These are phyloP conservation scores for Aaosphaeria arxii DNA, from an alignment of 2,329 filamentous ascomycete species.

Conservation along the genomic window DNA sequence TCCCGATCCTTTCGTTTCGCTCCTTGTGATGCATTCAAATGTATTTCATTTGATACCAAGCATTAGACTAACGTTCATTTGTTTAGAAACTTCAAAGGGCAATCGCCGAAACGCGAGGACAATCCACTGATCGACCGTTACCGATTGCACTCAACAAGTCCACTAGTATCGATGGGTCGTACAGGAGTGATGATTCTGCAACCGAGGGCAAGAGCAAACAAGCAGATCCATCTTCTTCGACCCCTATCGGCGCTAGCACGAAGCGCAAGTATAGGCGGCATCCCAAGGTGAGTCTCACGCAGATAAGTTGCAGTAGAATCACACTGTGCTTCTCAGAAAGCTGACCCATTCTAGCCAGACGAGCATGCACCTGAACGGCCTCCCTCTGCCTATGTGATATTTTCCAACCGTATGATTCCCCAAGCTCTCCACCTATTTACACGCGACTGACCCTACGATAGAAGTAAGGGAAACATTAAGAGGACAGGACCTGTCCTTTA, in stretches of 20 bases:
- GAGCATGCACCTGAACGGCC: slow-evolving; percentile 77
- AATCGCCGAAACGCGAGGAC: slow-evolving; percentile 70
- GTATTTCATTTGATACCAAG: neutral
- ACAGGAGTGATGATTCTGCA: slow-evolving; percentile 53
- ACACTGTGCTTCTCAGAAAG: no score
- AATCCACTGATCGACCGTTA: slow-evolving; percentile 35
- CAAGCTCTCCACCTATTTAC: neutral
- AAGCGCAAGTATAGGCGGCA: slow-evolving; percentile 78
- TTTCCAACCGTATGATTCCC: slow-evolving; percentile 71
- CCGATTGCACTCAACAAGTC: slow-evolving; percentile 42
- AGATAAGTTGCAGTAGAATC: neutral
- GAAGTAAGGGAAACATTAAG: slow-evolving; percentile 76
- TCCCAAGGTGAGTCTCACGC: slow-evolving; percentile 59
- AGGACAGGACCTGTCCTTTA: slow-evolving; percentile 73
- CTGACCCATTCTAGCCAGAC: slow-evolving; percentile 56
- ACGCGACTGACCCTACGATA: slow-evolving; percentile 33
- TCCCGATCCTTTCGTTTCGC: neutral
- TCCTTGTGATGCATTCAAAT: neutral
- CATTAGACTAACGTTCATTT: neutral
- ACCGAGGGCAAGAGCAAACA: slow-evolving; percentile 47
- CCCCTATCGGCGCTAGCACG: slow-evolving; percentile 23
- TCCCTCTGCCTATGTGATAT: slow-evolving; percentile 80
- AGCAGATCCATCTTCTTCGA: slow-evolving; percentile 39
- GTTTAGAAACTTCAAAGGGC: slow-evolving; percentile 75
- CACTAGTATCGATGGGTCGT: slow-evolving; percentile 53